Evolutionary conservation across 169 alveolate genomes (phyloP).

Genomic region (Plasmodium berghei): DNA sequence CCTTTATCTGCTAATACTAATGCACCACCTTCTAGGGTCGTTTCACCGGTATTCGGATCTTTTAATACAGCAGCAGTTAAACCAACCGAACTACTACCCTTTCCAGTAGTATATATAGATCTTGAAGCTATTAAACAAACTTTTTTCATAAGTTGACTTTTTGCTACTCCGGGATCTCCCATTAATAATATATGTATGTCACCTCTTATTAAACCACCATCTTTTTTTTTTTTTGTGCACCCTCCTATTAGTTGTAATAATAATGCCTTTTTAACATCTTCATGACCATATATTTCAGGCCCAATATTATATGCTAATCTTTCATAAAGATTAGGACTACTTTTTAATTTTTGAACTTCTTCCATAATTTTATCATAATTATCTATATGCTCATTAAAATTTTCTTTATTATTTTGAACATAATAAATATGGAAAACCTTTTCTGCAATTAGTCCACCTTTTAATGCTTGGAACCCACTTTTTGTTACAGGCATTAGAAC

Average conservation of each 20-base stretch:
- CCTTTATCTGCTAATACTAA: constrained; percentile 97
- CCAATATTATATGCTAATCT: constrained; percentile 95
- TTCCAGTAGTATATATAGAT: constrained; percentile 96
- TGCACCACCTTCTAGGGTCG: constrained; percentile 98
- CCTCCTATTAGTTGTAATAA: constrained; percentile 95
- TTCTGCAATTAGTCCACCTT: constrained; percentile 84
- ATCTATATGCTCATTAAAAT: constrained; percentile 74
- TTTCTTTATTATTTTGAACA: constrained; percentile 89
- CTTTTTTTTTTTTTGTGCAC: constrained; percentile 91
- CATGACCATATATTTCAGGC: constrained; percentile 97
- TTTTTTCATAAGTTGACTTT: constrained; percentile 95
- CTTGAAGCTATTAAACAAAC: constrained; percentile 92
- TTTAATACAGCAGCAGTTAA: constrained; percentile 98
- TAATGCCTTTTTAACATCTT: constrained; percentile 97
- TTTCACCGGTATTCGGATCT: constrained; percentile 94
- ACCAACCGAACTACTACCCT: constrained; percentile 98
- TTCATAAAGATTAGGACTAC: constrained; percentile 90
- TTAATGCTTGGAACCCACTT: constrained; percentile 84
- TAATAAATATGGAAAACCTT: constrained; percentile 89
- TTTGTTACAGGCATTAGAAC: constrained; percentile 90
- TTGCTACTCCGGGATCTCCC: constrained; percentile 99
- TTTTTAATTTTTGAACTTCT: constrained; percentile 81
- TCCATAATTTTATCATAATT: constrained; percentile 78
- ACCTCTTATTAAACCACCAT: constrained; percentile 99
- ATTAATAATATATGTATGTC: constrained; percentile 96